Evolutionary conservation across 345 rosid species (phyloP), one percentile per base, ranked within the genome.

Genomic region (Combretum micranthum): DNA sequence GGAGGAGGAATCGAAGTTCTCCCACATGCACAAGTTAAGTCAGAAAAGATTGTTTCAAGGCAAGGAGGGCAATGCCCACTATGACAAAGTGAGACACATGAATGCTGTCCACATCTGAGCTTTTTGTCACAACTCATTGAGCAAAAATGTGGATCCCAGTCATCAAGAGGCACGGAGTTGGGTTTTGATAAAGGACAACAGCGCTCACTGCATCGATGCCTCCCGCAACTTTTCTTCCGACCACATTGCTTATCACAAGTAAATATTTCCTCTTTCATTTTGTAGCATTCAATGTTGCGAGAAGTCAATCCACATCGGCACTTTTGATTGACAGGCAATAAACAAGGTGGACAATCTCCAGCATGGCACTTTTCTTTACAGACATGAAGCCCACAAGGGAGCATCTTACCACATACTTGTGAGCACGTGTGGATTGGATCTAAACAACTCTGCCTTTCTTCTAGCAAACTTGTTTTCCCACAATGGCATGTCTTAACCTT

Each of bases 11-110:
- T 80, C 25, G 90, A 85, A 52, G 90, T 87, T 76, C 73, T 78
- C 59, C 97, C 88, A 70, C 95, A 93, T 11, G 96, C 97, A 78
- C 94, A 93, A 11, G 82, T 87, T 59, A 93, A 70, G 83, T 93
- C 97, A 15, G 74, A 73, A 61, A 90, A 87, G 50, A 90, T 90
- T 20, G 88, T 87, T 64, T 87, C 88, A 20, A 89, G 87, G 69
- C 97, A 93, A 59, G 97, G 88, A 72, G 92, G 85, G 65, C 96
- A 93, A 55, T 93, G 96, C 25, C 96, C 97, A 72, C 90, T 87
- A 63, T 93, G 96, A 80, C 97, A 93, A 42, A 83, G 66, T 4
- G 90, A 73, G 60, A 87, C 88, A 72, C 99, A 93, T 53, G 80
- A 72, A 80, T 93, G 96, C 59, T 87, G 96, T 48, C 92, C 88